Evolutionary conservation across 2,329 filamentous ascomycete genomes (phyloP).

Genomic region (Parascedosporium putredinis): DNA sequence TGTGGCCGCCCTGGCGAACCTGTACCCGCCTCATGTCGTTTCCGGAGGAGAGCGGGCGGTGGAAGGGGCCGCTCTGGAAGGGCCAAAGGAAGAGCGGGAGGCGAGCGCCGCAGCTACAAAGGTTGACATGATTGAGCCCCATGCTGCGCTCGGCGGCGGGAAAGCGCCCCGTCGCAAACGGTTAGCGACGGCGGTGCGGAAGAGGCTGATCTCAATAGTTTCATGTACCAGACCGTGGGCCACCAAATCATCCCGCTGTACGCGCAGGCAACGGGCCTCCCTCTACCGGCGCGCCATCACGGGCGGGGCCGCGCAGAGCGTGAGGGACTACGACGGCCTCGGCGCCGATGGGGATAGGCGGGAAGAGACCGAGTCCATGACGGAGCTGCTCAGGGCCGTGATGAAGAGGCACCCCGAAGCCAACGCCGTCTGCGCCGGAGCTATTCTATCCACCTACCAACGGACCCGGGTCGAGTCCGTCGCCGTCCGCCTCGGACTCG

Average conservation of each 20-base stretch:
- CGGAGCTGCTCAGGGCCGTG: conserved; percentile 62
- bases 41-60: not conserved
- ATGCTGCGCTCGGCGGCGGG: conserved; percentile 9
- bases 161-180: not conserved
- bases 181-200: conserved; percentile 9
- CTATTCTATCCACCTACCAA: conserved; percentile 92
- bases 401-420: conserved; percentile 62
- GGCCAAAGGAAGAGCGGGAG: not conserved
- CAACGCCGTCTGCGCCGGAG: conserved; percentile 81
- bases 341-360: conserved; percentile 12
- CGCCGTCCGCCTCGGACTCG: conserved; percentile 70
- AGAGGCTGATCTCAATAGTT: conserved; percentile 68
- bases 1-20: conserved; percentile 80
- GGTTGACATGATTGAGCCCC: conserved; percentile 10
- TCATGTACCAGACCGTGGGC: conserved; percentile 99
- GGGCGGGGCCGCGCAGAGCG: conserved; percentile 60
- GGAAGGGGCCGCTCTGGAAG: conserved; percentile 6
- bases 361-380: conserved; percentile 84
- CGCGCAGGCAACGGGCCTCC: conserved; percentile 64
- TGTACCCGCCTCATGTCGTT: conserved; percentile 46
- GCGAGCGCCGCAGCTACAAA: conserved; percentile 1
- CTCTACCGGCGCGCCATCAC: conserved; percentile 70
- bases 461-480: conserved; percentile 91
- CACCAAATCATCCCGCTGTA: conserved; percentile 82
- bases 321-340: conserved; percentile 52